Conservation (phyloP, 2,329 filamentous ascomycete genomes). For the Pestalotiopsis sp. region DNA sequence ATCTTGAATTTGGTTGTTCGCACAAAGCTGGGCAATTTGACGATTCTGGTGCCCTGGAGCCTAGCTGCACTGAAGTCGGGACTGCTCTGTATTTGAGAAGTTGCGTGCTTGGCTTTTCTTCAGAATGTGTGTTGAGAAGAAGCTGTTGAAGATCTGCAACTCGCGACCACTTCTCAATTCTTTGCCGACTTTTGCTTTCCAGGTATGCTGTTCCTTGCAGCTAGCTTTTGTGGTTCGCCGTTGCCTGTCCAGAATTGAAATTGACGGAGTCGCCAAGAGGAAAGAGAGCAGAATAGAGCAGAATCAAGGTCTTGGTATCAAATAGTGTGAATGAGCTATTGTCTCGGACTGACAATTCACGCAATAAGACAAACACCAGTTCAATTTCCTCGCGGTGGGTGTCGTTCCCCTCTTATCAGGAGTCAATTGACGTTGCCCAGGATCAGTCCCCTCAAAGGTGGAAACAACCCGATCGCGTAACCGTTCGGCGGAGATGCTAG, state of each 20-base stretch:
- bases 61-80: not conserved
- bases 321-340: not conserved
- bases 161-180: not conserved
- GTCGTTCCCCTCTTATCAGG: not conserved
- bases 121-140: not conserved
- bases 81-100: not conserved
- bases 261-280: not conserved
- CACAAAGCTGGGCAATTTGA: not conserved
- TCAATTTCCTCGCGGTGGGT: not conserved
- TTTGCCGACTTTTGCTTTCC: not conserved
- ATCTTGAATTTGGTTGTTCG: slow-evolving; percentile 8
- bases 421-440: not conserved
- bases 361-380: not conserved
- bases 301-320: not conserved
- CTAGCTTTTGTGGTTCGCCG: not conserved
- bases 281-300: slow-evolving; percentile 12
- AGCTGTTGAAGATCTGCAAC: not conserved
- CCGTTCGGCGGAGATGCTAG: not conserved
- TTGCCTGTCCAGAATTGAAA: not conserved
- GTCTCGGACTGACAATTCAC: not conserved
- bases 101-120: too few relatives aligned
- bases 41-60: not conserved
- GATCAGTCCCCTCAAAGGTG: not conserved
- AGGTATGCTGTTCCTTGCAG: not conserved
- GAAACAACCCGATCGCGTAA: not conserved